Evolutionary conservation across 2,329 filamentous ascomycete genomes (phyloP), one percentile per base, ranked within the genome.

Genomic region (Pseudogymnoascus sp.): DNA sequence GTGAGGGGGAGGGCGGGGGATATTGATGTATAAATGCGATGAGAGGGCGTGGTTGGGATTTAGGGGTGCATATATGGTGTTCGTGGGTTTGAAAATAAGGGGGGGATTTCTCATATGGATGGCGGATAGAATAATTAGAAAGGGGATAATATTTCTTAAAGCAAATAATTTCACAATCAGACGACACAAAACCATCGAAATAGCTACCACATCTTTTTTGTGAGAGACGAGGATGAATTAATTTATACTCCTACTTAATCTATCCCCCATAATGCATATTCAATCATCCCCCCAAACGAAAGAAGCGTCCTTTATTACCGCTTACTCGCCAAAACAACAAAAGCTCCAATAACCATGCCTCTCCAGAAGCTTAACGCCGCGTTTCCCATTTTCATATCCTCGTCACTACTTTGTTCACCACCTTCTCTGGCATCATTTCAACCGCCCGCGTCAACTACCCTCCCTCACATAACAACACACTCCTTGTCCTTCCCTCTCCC

Each of bases 391-490:
- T 56, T 56, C 25, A 34, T 53, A 31, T 53, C 23, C 46, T 53
- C 46, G 5, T 53, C 46, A 53, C 46, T 31, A 11, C 14, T 28
- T 53, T 53, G 23, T 53, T 53, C 14, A 16, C 46, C 25, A 16
- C 25, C 46, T 5, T 50, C 14, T 16, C 25, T 53, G 2, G 4
- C 11, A 53, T 53, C 46, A 25, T 28, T 42, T 66, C 61, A 23
- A 25, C 34, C 12, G 34, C n/a, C 34, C 12, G 34, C n/a, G 21
- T 10, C 50, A 42, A 12, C 37, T 61, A 23, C 16, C 31, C 34
- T 7, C 8, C 12, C 31, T 69, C 68, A 82, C 81, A 83, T 83
- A 61, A 83, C 75, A 38, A 77, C 70, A 67, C 81, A 83, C 23
- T 80, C 78, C 65, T 67, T 70, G 36, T 74, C 72, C 61, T 66